phyloP scores from a whole-genome alignment of 1,284 basidiomycete species.

The Ceratobasidium papillatum region DNA sequence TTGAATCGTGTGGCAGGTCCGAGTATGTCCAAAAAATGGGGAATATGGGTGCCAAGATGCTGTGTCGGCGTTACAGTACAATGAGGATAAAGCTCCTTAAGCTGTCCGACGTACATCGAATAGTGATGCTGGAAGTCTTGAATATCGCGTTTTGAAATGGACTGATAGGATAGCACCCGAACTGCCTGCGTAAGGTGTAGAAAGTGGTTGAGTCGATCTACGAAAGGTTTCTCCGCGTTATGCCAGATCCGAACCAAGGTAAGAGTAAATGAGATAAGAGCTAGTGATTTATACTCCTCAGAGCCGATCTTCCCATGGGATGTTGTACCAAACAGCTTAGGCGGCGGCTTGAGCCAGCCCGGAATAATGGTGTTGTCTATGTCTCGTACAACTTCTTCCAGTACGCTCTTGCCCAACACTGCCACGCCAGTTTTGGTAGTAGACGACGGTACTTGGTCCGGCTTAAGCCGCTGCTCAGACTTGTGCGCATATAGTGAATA shows the following conservation, averaged over 20 bases:
- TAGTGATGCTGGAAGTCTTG: background rate
- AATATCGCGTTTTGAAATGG: background rate
- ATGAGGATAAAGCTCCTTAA: conserved; percentile 23
- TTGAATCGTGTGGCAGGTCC: conserved; percentile 21
- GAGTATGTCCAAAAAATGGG: background rate
- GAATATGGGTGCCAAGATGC: conserved; percentile 37
- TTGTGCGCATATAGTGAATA: background rate
- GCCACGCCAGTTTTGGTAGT: background rate
- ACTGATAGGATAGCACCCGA: conserved; percentile 4
- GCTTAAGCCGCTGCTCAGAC: background rate
- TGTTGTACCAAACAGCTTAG: conserved; percentile 30
- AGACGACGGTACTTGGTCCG: background rate
- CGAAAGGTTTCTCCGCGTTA: too few species aligned
- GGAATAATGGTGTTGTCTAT: conserved; percentile 22
- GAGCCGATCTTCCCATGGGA: conserved; percentile 42
- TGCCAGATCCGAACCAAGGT: conserved; percentile 39
- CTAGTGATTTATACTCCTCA: conserved; percentile 42
- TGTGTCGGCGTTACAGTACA: background rate
- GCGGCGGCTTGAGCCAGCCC: conserved; percentile 25
- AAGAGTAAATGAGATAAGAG: conserved; percentile 41
- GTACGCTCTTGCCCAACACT: background rate
- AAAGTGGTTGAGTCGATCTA: conserved; percentile 15
- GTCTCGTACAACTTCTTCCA: conserved; percentile 12
- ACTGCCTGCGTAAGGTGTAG: conserved; percentile 9
- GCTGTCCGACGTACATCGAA: background rate